Evolutionary conservation across 2,329 filamentous ascomycete genomes (phyloP), one percentile per base, ranked within the genome.

Genomic region (Fusarium staphyleae): DNA sequence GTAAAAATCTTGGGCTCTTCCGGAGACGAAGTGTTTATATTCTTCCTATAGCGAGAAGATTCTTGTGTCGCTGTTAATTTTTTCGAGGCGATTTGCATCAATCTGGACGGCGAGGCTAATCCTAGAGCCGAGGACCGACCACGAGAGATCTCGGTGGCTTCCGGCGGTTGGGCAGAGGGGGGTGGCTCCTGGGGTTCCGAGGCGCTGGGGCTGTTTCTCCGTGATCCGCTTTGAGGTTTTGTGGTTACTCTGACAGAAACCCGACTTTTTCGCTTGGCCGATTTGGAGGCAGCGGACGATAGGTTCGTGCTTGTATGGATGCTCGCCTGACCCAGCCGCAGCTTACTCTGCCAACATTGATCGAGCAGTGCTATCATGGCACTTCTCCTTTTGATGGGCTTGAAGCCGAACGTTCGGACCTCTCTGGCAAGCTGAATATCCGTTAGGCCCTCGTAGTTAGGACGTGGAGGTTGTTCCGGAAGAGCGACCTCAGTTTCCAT

Each of bases 351-450:
- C 88, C 89, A 92, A 69, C 90, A 92, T 66, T 86, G 82, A 44
- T 89, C 77, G 11, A 93, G 75, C 10, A 91, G 72, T 2, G 83
- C 77, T 55, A 93, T 86, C 87, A 90, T 91, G 8, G 84, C 84
- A 41, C 81, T 78, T 14, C 89, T 81, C 48, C 78, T 84, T 68
- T 87, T 90, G 24, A 92, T 76, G 1, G 86, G 77, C 67, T 92
- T 93, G 72, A 93, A 92, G 0, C 87, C 88, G 65, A 86, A 91
- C 0, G 78, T 77, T 5, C 80, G 75, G 36, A 93, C 75, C 65
- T 88, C 81, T 49, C 79, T 83, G 3, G 84, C 75, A 13, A 93
- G 74, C 52, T 89, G 83, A 8, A 78, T 73, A 55, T 88, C 86
- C 3, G 86, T 86, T 52, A 83, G 86, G 0, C 81, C 72, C 33